A percentile compares a stretch with the other conserved stretches of the same genome.
Evolutionary conservation across 495 filamentous ascomycete genomes (phyloP).

Genomic region (Cercophora scortea): DNA sequence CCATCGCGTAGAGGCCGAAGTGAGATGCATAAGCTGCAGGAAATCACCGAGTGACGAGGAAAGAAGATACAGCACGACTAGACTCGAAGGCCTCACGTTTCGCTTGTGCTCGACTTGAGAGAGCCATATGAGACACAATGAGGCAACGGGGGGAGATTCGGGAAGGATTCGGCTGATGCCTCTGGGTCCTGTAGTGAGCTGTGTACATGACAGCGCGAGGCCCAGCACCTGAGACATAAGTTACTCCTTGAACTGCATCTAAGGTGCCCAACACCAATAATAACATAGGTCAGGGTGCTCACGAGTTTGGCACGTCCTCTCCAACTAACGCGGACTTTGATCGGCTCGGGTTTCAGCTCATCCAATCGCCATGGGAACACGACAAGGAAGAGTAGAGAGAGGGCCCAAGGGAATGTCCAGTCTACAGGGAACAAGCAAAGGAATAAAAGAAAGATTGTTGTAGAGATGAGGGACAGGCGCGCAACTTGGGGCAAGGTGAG

Average conservation of each 20-base stretch:
- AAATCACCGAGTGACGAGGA: constrained; percentile 3
- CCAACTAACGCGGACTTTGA: background rate
- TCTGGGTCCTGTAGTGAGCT: too few species aligned
- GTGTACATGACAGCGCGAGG: too few species aligned
- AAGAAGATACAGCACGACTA: constrained; percentile 9
- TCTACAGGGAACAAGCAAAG: background rate
- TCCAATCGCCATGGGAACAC: constrained; percentile 5
- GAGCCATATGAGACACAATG: constrained; percentile 1
- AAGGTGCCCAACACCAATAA: too few species aligned
- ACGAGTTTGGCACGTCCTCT: background rate
- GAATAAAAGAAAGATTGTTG: background rate
- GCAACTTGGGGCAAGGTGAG: too few species aligned
- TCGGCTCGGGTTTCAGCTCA: background rate
- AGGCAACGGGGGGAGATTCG: background rate
- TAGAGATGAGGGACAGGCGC: too few species aligned
- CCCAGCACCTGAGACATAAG: background rate
- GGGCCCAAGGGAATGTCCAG: background rate
- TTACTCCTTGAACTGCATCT: background rate
- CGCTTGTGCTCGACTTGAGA: constrained; percentile 6
- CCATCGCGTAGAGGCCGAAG: background rate
- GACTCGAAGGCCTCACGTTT: constrained; percentile 5
- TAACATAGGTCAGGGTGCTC: background rate
- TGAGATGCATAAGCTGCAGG: constrained; percentile 6
- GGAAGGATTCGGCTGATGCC: background rate
- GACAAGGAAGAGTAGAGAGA: constrained; percentile 5